Evolutionary conservation across 2,329 filamentous ascomycete species (phyloP), one percentile per base, ranked within the genome.

Genomic region (Hymenoscyphus fraxineus): DNA sequence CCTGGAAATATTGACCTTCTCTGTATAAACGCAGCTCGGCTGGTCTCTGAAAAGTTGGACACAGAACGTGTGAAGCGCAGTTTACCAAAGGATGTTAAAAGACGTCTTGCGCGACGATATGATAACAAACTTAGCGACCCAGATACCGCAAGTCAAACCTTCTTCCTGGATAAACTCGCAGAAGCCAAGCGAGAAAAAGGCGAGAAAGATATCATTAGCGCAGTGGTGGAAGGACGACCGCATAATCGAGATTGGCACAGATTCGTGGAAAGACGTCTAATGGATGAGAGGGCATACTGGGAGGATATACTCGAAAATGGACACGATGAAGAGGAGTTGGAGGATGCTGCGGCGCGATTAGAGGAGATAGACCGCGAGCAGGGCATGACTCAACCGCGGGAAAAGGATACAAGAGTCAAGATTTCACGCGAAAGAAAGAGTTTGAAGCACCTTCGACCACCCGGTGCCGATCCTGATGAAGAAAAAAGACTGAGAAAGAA

Each of bases 1-100:
- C 79, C 78, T 39, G 80, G 83, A 27, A 82, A 85, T 31, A 86
- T 91, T 44, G 89, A 93, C 73, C 80, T 96, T 4, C 79, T 96
- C 3, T 88, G 85, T n/a, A 85, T 87, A 41, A 88, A 88, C 66
- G 85, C 86, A 60, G 84, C 88, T 10, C 87, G 91, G 64, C 84
- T 96, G 65, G 80, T 89, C 57, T 90, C 90, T 13, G 84, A 80
- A 39, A 87, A 89, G 67, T 85, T 86, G 65, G 81, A 84, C 44
- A 76, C 92, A 15, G 80, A 81, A 58, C 80, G 40, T 12, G 59
- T 41, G 56, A 31, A 62, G 62, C 54, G 27, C 10, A 44, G 55
- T 16, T 16, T 19, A 35, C n/a, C 22, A 22, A 41, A 60, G 41
- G 39, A 39, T n/a, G 31, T 31, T 22, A 58, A 56, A 39, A 47